Evolutionary conservation across 768 basidiomycete genomes (phyloP).

Genomic region (Lactarius tabidus): DNA sequence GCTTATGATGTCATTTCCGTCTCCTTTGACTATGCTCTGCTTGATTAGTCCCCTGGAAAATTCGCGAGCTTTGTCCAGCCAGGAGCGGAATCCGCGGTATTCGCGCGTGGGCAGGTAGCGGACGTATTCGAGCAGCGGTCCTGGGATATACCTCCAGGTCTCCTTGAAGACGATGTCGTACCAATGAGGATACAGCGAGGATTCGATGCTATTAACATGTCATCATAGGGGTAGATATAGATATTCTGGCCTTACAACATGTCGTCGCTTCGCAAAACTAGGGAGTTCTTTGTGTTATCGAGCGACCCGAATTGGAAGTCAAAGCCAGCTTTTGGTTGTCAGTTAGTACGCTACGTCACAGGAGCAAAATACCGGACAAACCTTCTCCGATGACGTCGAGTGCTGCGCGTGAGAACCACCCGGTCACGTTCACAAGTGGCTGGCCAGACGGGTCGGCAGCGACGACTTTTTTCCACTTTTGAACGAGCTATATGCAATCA

Average conservation of each 20-base stretch:
- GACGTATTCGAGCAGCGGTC: not conserved
- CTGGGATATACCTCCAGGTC: not conserved
- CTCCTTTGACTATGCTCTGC: not conserved
- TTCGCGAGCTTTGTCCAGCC: not conserved
- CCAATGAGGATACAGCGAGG: not conserved
- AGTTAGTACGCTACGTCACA: not conserved
- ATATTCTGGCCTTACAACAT: constrained; percentile 25
- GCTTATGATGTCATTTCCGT: not conserved
- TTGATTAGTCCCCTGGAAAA: not conserved
- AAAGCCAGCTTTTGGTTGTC: constrained; percentile 25
- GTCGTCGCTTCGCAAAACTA: constrained; percentile 26
- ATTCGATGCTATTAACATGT: not conserved
- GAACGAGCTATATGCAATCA: constrained; percentile 22
- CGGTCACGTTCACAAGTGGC: constrained; percentile 22
- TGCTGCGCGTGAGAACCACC: constrained; percentile 28
- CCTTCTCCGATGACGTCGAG: constrained; percentile 31
- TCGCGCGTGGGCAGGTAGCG: not conserved
- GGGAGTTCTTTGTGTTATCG: constrained; percentile 25
- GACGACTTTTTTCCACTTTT: constrained; percentile 28
- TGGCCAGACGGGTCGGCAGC: not conserved
- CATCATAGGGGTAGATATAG: not conserved
- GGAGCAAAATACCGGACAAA: not conserved
- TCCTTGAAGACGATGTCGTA: constrained; percentile 3
- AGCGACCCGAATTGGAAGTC: constrained; percentile 29
- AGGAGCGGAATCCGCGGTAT: not conserved